phyloP scores from a whole-genome alignment of 352 stramenopile genomes.

The Peronospora belbahrii region DNA sequence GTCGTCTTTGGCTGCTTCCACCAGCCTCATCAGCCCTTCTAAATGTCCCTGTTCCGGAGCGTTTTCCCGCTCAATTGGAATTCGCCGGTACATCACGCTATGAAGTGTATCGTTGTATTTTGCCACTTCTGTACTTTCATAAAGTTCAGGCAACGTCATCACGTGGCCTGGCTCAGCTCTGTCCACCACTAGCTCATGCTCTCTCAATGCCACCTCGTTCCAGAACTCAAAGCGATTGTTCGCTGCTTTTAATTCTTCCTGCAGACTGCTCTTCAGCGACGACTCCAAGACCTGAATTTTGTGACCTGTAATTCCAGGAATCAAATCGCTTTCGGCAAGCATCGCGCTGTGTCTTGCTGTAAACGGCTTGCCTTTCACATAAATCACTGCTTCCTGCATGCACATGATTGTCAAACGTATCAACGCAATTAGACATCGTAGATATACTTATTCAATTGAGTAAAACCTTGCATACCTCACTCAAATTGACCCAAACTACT shows the following conservation, averaged over 20 bases:
- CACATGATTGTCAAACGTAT: background rate
- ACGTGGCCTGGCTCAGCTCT: conserved; percentile 40
- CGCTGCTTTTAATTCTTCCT: conserved; percentile 45
- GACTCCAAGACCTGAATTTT: conserved; percentile 76
- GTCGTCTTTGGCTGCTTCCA: conserved; percentile 28
- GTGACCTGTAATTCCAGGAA: conserved; percentile 73
- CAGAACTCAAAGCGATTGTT: conserved; percentile 72
- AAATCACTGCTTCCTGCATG: conserved; percentile 69
- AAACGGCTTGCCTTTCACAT: conserved; percentile 65
- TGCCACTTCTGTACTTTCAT: conserved; percentile 33
- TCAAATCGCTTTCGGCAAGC: conserved; percentile 78
- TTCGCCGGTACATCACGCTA: conserved; percentile 54
- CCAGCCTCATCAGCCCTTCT: conserved; percentile 55
- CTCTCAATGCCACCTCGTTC: conserved; percentile 53
- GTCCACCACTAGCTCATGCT: conserved; percentile 51
- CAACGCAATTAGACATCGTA: background rate
- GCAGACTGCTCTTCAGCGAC: conserved; percentile 71
- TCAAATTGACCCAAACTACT: conserved; percentile 79
- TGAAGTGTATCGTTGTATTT: conserved; percentile 31
- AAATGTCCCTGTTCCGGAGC: conserved; percentile 69
- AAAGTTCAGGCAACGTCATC: conserved; percentile 62
- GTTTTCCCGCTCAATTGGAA: conserved; percentile 79
- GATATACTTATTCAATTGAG: background rate
- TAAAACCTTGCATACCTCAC: conserved; percentile 33
- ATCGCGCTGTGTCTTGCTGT: conserved; percentile 65